These are phyloP conservation scores for Trametes pubescens DNA, from an alignment of 1,284 basidiomycete species.

Conservation along the genomic window DNA sequence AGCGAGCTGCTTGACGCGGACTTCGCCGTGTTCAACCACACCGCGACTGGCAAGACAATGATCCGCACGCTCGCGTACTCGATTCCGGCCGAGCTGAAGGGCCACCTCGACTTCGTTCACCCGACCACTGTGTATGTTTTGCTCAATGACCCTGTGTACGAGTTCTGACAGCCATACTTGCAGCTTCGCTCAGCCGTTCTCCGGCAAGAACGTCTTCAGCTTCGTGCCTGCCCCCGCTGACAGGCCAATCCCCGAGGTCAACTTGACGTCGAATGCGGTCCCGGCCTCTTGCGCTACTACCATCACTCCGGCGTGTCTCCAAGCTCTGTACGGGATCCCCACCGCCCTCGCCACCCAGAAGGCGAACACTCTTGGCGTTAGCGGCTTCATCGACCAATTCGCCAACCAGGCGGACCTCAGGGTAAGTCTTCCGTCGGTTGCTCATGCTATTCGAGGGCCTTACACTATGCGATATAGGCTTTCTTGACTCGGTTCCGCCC, in stretches of 20 bases:
- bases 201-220: conserved; percentile 21
- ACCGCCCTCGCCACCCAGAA: conserved; percentile 53
- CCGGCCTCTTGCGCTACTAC: conserved; percentile 47
- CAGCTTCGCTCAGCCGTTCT: conserved; percentile 35
- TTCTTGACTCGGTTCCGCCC: conserved; percentile 42
- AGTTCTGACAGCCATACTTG: neutral
- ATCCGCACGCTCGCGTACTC: conserved; percentile 53
- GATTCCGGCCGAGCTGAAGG: conserved; percentile 47
- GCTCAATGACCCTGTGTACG: neutral
- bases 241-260: conserved; percentile 13
- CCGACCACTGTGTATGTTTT: conserved; percentile 46
- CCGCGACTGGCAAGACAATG: conserved; percentile 39
- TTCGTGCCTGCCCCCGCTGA: conserved; percentile 3
- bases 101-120: conserved; percentile 50
- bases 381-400: conserved; percentile 62
- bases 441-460: neutral
- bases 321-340: conserved; percentile 57
- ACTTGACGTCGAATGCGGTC: conserved; percentile 35
- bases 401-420: conserved; percentile 58
- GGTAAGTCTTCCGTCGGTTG: conserved; percentile 35
- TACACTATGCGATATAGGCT: conserved; percentile 20
- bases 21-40: conserved; percentile 49
- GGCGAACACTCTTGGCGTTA: conserved; percentile 60
- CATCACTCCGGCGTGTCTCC: conserved; percentile 63
- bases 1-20: conserved; percentile 48